A percentile compares a stretch with the other conserved stretches of the same genome.
Evolutionary conservation across 768 basidiomycete species (phyloP).

Genomic region (Melanogaster broomeanus): DNA sequence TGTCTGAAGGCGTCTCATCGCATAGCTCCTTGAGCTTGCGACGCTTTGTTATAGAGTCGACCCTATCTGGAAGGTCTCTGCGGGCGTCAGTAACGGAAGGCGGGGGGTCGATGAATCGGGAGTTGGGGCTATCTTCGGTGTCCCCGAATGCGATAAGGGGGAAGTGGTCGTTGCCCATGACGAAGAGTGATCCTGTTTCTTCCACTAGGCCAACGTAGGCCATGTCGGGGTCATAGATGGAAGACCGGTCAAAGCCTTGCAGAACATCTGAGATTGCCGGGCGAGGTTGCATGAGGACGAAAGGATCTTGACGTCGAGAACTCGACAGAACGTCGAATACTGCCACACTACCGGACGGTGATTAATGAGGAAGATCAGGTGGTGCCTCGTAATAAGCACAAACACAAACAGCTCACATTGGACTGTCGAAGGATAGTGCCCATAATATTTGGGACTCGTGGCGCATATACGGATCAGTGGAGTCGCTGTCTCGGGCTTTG

Average conservation of each 20-base stretch:
- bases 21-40: constrained; percentile 47
- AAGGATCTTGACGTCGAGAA: constrained; percentile 53
- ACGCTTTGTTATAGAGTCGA: constrained; percentile 47
- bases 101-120: constrained; percentile 36
- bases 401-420: constrained; percentile 54
- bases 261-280: constrained; percentile 75
- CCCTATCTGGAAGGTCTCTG: constrained; percentile 38
- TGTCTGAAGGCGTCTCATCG: constrained; percentile 42
- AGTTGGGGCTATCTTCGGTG: constrained; percentile 36
- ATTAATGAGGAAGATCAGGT: constrained; percentile 8
- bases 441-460: constrained; percentile 51
- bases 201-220: constrained; percentile 84
- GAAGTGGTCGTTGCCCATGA: constrained; percentile 79
- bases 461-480: constrained; percentile 28
- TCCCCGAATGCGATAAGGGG: constrained; percentile 80
- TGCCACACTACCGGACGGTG: constrained; percentile 60
- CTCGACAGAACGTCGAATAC: constrained; percentile 73
- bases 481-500: constrained; percentile 40
- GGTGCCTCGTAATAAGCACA: background rate
- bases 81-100: constrained; percentile 29
- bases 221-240: constrained; percentile 45
- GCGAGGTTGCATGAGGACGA: constrained; percentile 87
- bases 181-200: constrained; percentile 74
- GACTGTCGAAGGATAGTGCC: constrained; percentile 58
- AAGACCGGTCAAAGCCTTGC: constrained; percentile 41